Base-by-base conservation (phyloP, 2,329 filamentous ascomycete genomes). In the Fusarium aywerte region DNA sequence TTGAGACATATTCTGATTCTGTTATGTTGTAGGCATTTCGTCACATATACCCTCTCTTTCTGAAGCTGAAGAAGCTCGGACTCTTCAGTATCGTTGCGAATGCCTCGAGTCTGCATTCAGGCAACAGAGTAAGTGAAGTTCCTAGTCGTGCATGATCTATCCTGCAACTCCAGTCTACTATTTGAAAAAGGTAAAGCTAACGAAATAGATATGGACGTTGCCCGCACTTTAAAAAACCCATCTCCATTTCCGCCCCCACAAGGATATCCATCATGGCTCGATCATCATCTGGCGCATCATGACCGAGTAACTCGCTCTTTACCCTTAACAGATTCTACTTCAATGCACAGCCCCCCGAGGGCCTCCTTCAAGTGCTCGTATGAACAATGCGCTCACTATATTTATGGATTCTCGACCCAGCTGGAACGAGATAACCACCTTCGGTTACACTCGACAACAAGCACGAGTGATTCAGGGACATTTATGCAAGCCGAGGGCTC, bases 41-140 rank as follows among this genome's bases (percentile, higher is more conserved):
- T 73, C 74, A 45, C 72, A 66, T 62, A 73, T 83, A 45, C 81
- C 82, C 23, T 76, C 80, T 64, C 75, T 86, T 54, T 87, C 84
- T 52, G 83, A 86, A 65, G 79, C 82, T 23, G 85, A 88, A 74
- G 86, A 88, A 74, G 85, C 85, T 25, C 80, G 85, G 56, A 79
- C 81, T 35, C 76, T 87, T 52, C 85, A 88, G 73, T 85, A 87
- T 70, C 83, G 82, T 67, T 87, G 85, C 76, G 85, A 88, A 76
- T 86, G 84, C 73, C 82, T 88, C 54, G 84, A 87, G 71, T 79
- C 79, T 50, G 81, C 81, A 56, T 84, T 84, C 69, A 73, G 85
- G 51, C 74, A 77, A 58, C 72, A 78, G 64, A 71, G 77, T 79
- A 69, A 65, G 72, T 70, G 18, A 20, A 35, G 20, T 32, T 33